phyloP scores from a whole-genome alignment of 257 asterid genomes.

The Vinca minor region DNA sequence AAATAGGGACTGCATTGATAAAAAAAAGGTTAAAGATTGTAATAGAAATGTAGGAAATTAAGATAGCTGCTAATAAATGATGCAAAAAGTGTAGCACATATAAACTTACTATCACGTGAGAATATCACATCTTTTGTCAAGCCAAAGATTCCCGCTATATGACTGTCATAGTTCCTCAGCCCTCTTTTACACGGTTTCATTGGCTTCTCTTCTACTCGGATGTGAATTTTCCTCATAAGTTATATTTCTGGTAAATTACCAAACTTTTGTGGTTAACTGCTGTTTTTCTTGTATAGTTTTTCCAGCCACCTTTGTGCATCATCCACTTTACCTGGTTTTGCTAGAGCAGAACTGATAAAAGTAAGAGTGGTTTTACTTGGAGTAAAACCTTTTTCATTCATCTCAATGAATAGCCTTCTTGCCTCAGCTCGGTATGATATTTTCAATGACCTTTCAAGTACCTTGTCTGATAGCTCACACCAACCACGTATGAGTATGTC shows the following conservation, averaged over 20 bases:
- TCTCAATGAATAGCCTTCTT: conserved; percentile 52
- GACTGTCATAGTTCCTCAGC: not conserved
- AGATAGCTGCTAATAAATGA: not conserved
- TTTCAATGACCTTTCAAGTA: conserved; percentile 38
- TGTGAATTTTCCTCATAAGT: not conserved
- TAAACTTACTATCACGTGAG: not conserved
- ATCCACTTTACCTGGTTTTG: conserved; percentile 63
- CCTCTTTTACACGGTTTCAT: not conserved
- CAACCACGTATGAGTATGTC: conserved; percentile 76
- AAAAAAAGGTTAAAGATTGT: not conserved
- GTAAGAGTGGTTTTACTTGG: conserved; percentile 61
- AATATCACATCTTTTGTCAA: not conserved
- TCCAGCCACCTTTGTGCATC: conserved; percentile 57
- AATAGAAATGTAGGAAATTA: not conserved
- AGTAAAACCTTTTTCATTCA: conserved; percentile 55
- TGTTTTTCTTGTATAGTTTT: conserved; percentile 46
- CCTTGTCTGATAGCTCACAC: conserved; percentile 50
- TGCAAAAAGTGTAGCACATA: not conserved
- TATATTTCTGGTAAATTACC: not conserved
- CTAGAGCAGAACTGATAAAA: conserved; percentile 50
- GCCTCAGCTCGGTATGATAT: conserved; percentile 52
- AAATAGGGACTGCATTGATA: not conserved
- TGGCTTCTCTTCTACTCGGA: not conserved
- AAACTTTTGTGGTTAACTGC: conserved; percentile 12
- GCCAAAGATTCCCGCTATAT: not conserved